phyloP scores from a whole-genome alignment of 108 stramenopile genomes.

The Aurantiochytrium sp. region DNA sequence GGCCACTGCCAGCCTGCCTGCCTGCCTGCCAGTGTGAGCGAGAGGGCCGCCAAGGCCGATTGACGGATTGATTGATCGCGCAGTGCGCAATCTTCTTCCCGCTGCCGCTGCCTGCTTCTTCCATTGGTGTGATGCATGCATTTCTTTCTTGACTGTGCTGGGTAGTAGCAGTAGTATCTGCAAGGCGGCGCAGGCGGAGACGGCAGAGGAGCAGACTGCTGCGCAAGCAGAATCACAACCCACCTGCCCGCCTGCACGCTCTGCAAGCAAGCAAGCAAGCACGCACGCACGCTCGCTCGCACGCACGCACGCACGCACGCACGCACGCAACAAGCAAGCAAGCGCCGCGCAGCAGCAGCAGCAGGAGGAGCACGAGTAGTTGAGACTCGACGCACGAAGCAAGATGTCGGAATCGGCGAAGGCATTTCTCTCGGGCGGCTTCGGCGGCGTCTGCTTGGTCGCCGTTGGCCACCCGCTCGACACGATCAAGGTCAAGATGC shows the following conservation, averaged over 20 bases:
- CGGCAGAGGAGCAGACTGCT: too few species aligned
- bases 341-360: background rate
- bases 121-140: too few species aligned
- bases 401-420: background rate
- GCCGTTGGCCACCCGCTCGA: constrained; percentile 27
- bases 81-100: background rate
- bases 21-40: background rate
- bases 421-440: constrained; percentile 30
- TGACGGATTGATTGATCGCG: too few species aligned
- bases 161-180: too few species aligned
- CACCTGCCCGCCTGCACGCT: too few species aligned
- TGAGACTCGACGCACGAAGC: background rate
- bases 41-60: background rate
- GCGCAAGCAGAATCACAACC: too few species aligned
- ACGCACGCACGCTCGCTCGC: too few species aligned
- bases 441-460: constrained; percentile 25
- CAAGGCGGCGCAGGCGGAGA: too few species aligned
- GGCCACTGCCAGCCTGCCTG: background rate
- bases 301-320: too few species aligned
- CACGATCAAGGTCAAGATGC: constrained; percentile 16
- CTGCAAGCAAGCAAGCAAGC: background rate
- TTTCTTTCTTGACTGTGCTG: too few species aligned
- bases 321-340: too few species aligned
- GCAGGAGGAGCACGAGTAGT: background rate
- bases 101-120: background rate